Base-by-base conservation (phyloP, 1,284 basidiomycete genomes). In the Phenoliferia sp. region DNA sequence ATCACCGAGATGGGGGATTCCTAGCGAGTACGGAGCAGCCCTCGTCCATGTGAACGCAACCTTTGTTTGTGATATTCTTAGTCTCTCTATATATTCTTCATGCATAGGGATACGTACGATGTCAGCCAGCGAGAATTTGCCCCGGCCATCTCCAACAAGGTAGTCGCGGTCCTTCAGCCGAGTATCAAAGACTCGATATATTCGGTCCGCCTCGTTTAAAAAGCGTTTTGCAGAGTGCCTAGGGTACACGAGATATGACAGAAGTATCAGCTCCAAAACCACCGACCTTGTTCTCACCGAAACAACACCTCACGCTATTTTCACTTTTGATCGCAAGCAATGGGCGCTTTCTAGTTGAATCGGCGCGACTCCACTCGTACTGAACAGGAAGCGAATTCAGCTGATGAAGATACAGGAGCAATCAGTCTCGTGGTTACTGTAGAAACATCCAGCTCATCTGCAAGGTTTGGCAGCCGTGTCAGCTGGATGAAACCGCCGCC, bases 391-490 rank as follows among this genome's bases (percentile, higher is more conserved):
- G 5, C 39, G 22, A 22, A 12, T 44, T 12, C 39, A 44, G 12
- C 12, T 44, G 39, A 44, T 12, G 39, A 44, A 22, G 22, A 44
- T 12, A 15, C 39, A 44, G 39, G 39, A 44, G 39, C 39, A 44
- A 44, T 44, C 39, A 44, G 15, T 44, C 39, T 44, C 39, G 39
- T 15, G 22, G 15, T 22, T 88, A 86, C 85, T 80, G 79, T 35
- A 89, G 92, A 80, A 90, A 89, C 57, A 91, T 86, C 90, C 90
- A 92, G 75, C 88, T 88, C 26, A 89, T 75, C 77, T 85, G 82
- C 48, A 52, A 52, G 48, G 48, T 52, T 44, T n/a, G n/a, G n/a
- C n/a, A n/a, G n/a, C n/a, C 39, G 39, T 26, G 48, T 52, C 48
- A 52, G 48, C 48, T 52, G 5, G 22, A n/a, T 22, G 48, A 9